Percentiles rank a stretch among this genome's conserved stretches.
These are phyloP conservation scores for Pichia membranifaciens DNA, from an alignment of 805 yeast species.

Conservation along the genomic window DNA sequence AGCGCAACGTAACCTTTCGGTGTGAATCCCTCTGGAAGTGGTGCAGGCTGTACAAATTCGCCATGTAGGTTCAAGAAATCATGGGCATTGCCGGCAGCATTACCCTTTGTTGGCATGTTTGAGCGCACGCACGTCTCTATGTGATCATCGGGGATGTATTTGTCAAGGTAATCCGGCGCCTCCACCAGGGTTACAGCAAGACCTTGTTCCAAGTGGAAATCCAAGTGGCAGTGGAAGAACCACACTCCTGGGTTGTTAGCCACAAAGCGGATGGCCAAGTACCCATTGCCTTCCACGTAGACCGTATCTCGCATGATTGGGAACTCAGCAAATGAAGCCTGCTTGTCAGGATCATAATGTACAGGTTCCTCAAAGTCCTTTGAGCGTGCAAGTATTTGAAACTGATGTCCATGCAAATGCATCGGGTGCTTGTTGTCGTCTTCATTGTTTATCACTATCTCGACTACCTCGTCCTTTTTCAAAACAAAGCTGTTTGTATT, in stretches of 20 bases:
- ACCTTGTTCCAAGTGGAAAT: slow-evolving; percentile 82
- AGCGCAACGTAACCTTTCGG: slow-evolving; percentile 63
- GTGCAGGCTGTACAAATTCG: slow-evolving; percentile 52
- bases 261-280: slow-evolving; percentile 61
- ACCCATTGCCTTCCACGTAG: slow-evolving; percentile 60
- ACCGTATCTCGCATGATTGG: slow-evolving; percentile 72
- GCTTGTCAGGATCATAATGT: slow-evolving; percentile 43
- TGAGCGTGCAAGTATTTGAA: slow-evolving; percentile 74
- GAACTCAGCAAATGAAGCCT: slow-evolving; percentile 42
- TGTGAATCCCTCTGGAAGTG: slow-evolving; percentile 70
- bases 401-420: slow-evolving; percentile 90
- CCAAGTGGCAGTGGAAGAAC: slow-evolving; percentile 90
- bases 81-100: slow-evolving; percentile 62
- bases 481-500: slow-evolving; percentile 61
- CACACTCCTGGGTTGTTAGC: slow-evolving; percentile 92
- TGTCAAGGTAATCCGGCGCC: slow-evolving; percentile 45
- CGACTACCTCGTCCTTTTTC: slow-evolving; percentile 58
- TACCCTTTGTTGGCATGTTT: slow-evolving; percentile 47
- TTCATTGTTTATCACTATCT: slow-evolving; percentile 68
- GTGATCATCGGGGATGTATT: slow-evolving; percentile 48
- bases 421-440: slow-evolving; percentile 94
- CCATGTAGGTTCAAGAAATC: slow-evolving; percentile 56
- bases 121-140: slow-evolving; percentile 43
- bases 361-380: slow-evolving; percentile 48
- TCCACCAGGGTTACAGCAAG: slow-evolving; percentile 67